Percentiles rank a stretch among this genome's conserved stretches.
Evolutionary conservation across 2,329 filamentous ascomycete genomes (phyloP).

Genomic region (Epichloe festucae): DNA sequence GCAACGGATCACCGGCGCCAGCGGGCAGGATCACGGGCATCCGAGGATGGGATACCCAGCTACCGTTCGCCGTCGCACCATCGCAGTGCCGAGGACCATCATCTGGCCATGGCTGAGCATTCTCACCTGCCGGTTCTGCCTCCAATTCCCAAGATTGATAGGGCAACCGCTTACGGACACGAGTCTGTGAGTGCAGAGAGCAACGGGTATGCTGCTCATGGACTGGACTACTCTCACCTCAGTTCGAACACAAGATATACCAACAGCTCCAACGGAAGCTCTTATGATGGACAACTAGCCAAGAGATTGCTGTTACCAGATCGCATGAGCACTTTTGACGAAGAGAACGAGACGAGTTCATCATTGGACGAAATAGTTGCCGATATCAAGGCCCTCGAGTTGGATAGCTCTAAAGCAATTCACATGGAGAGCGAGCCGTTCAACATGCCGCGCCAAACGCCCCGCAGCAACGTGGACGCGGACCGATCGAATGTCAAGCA

Average conservation of each 20-base stretch:
- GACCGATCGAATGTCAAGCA: conserved; percentile 31
- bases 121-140: conserved; percentile 1
- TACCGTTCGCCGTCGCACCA: conserved; percentile 3
- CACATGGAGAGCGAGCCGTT: conserved; percentile 37
- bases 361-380: conserved; percentile 16
- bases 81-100: conserved; percentile 6
- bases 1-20: conserved; percentile 16
- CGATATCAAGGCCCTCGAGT: conserved; percentile 24
- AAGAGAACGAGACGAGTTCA: conserved; percentile 7
- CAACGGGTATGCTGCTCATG: conserved; percentile 1
- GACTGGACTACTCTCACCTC: conserved; percentile 4
- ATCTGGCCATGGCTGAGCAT: not conserved
- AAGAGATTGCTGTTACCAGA: conserved; percentile 12
- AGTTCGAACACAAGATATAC: conserved; percentile 11
- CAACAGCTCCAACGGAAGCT: conserved; percentile 17
- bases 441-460: conserved; percentile 38
- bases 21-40: conserved; percentile 3
- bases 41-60: conserved; percentile 5
- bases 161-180: conserved; percentile 2
- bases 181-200: conserved; percentile 9
- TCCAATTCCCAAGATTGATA: conserved; percentile 4
- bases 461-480: conserved; percentile 29
- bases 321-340: conserved; percentile 18
- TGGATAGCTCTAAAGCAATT: conserved; percentile 28
- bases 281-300: conserved; percentile 15